These are phyloP conservation scores for Firmiana major DNA, from an alignment of 345 rosid genomes.

Conservation along the genomic window DNA sequence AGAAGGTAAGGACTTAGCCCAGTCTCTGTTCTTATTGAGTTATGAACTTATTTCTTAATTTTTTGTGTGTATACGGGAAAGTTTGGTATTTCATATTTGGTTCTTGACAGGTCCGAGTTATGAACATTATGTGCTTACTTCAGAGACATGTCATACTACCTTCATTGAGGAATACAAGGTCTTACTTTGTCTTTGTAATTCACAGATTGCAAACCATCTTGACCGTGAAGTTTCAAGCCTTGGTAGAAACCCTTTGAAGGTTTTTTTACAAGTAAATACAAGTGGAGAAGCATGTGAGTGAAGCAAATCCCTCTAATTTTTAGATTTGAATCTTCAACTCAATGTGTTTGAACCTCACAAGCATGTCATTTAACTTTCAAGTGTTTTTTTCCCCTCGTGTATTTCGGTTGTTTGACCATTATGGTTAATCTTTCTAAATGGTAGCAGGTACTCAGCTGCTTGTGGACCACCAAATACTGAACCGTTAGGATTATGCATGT, in stretches of 20 bases:
- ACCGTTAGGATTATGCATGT: neutral
- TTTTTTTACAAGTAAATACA: slow-evolving; percentile 90
- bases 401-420: neutral
- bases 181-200: slow-evolving; percentile 11
- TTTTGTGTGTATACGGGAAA: neutral
- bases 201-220: slow-evolving; percentile 72
- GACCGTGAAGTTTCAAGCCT: slow-evolving; percentile 66
- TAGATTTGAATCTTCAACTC: neutral
- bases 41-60: neutral
- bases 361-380: neutral
- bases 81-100: neutral
- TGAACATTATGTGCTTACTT: neutral
- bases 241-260: slow-evolving; percentile 78
- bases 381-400: neutral
- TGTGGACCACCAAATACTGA: neutral
- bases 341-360: neutral
- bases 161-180: neutral
- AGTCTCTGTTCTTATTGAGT: neutral
- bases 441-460: neutral
- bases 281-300: slow-evolving; percentile 90
- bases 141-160: neutral
- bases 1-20: slow-evolving; percentile 48
- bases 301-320: neutral
- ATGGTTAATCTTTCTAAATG: neutral
- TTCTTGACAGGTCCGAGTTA: neutral